Percentiles rank a stretch among this genome's conserved stretches.
Evolutionary conservation across 108 stramenopile species (phyloP).

Genomic region (Conticribra weissflogii): DNA sequence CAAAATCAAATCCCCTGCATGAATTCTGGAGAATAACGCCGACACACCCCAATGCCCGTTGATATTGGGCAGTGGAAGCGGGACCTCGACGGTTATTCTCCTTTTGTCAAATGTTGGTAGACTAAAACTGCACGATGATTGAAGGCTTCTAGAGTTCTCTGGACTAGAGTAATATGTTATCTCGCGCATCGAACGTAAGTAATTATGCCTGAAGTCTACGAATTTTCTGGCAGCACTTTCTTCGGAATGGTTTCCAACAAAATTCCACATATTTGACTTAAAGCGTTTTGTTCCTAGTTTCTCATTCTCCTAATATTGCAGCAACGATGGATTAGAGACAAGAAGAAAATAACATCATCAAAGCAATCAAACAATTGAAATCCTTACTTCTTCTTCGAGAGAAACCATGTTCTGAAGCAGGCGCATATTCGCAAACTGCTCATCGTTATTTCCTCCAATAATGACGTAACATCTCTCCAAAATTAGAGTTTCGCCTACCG

Average conservation of each 20-base stretch:
- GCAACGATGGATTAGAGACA: no score
- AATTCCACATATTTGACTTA: no score
- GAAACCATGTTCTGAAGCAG: conserved; percentile 20
- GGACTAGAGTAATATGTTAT: no score
- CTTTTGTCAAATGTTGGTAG: conserved; percentile 1
- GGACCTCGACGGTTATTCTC: conserved; percentile 10
- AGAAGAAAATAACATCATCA: no score
- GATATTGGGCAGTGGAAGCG: conserved; percentile 37
- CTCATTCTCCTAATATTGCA: no score
- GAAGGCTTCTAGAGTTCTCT: neutral
- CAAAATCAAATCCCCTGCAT: conserved; percentile 10
- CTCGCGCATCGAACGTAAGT: no score
- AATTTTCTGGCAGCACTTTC: no score
- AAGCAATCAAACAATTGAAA: neutral
- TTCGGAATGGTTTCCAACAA: no score
- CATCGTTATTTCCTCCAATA: conserved; percentile 21
- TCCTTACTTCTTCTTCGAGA: conserved; percentile 18
- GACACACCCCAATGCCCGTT: conserved; percentile 38
- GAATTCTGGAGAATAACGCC: conserved; percentile 21
- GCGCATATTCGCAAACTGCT: conserved; percentile 26
- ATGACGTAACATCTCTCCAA: conserved; percentile 28
- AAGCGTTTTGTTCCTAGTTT: no score
- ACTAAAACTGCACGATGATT: neutral
- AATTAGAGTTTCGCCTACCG: conserved; percentile 4
- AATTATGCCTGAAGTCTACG: no score